Base-by-base conservation (phyloP, 2,329 filamentous ascomycete species). In the Monosporascus sp. region DNA sequence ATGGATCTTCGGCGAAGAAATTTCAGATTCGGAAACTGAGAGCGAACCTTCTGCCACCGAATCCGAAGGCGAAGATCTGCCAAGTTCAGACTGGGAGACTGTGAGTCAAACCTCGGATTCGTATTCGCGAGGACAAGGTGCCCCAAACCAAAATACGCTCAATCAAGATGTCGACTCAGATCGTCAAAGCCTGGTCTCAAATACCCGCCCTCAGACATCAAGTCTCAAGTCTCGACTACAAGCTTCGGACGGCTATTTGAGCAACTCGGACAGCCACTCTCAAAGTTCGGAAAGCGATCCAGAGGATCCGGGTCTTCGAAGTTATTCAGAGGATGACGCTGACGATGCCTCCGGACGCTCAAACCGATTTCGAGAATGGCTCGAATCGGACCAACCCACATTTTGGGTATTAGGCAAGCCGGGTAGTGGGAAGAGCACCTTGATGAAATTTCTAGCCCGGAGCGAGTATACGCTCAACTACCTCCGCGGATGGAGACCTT, bases 391-490 rank as follows among this genome's bases (percentile, higher is more conserved):
- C 7, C 2, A 44, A 5, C 9, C 51, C 16, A 37, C 56, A 16
- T 62, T 59, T 45, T 62, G 58, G 57, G 57, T 61, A 35, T 55
- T 50, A n/a, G 60, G 60, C 14, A 57, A 56, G n/a, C 43, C 60
- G 20, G 59, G 60, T 6, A 56, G 57, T n/a, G 59, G 59, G 11
- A 62, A 62, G 50, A 58, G 53, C 26, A 61, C 59, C 1, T 52
- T 60, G 20, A 54, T 58, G 48, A 61, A 58, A 19, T 50, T 37
- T 37, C 27, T 58, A 20, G 44, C 43, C 9, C 38, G 40, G 11
- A 35, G 49, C 45, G 19, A 17, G 11, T 48, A 38, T 19, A 58
- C 51, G 7, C 45, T 26, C 6, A 8, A 45, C 14, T 41, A 27
- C 37, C 50, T 57, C n/a, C 4, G 20, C 5, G 45, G 6, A 3